These are phyloP conservation scores for Nissolia schottii DNA, from an alignment of 306 rosid species.

Conservation along the genomic window DNA sequence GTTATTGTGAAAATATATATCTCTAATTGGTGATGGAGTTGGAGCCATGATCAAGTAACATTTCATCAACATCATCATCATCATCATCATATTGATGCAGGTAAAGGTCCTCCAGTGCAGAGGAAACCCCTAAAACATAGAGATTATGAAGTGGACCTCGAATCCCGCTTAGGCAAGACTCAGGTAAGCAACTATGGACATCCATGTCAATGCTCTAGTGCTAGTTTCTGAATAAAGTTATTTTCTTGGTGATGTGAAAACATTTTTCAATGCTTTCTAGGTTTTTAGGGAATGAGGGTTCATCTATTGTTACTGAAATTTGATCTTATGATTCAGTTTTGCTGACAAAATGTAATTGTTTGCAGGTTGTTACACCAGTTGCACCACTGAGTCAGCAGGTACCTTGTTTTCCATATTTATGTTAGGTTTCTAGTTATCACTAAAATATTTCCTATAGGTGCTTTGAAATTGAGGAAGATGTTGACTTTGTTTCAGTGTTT, in stretches of 20 bases:
- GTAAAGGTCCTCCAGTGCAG: slow-evolving; percentile 79
- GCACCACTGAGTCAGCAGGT: slow-evolving; percentile 99
- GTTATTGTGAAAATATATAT: neutral
- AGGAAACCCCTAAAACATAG: slow-evolving; percentile 95
- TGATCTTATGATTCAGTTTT: neutral
- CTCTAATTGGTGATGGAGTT: neutral
- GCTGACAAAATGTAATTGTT: slow-evolving; percentile 16
- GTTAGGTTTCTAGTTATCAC: neutral
- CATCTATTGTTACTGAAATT: neutral
- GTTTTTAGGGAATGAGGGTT: neutral
- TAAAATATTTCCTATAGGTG: neutral
- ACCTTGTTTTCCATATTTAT: slow-evolving; percentile 18
- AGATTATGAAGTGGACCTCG: slow-evolving; percentile 95
- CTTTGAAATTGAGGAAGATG: neutral
- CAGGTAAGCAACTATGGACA: slow-evolving; percentile 42
- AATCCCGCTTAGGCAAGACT: slow-evolving; percentile 93
- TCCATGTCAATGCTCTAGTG: neutral
- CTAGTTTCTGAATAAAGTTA: neutral
- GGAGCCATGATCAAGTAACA: neutral
- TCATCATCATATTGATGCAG: slow-evolving; percentile 34
- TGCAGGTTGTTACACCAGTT: slow-evolving; percentile 97
- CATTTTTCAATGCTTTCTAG: neutral
- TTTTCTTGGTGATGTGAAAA: neutral
- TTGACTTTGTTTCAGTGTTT: neutral
- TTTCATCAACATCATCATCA: neutral